Evolutionary conservation across 768 basidiomycete species (phyloP).

Genomic region (Lepiota venenata): DNA sequence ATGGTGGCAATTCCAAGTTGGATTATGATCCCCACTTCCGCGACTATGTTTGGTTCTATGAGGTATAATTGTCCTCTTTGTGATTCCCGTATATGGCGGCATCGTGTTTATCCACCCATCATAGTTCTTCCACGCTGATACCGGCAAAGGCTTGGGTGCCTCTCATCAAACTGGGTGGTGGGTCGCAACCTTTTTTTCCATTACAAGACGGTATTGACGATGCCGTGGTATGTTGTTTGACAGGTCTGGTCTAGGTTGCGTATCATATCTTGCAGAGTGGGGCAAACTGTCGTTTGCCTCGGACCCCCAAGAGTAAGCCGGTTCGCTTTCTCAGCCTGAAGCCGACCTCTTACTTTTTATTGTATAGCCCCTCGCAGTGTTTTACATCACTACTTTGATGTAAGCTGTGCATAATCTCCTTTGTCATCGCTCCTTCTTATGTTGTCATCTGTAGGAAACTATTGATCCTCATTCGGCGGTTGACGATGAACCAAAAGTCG

Average conservation of each 20-base stretch:
- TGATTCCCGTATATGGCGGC: neutral
- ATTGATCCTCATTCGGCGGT: slow-evolving; percentile 71
- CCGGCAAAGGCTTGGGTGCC: slow-evolving; percentile 89
- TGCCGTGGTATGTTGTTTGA: neutral
- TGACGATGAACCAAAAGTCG: slow-evolving; percentile 68
- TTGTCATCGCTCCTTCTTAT: neutral
- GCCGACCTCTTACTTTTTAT: neutral
- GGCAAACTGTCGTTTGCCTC: slow-evolving; percentile 83
- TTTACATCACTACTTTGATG: slow-evolving; percentile 93
- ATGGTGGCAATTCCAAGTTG: slow-evolving; percentile 84
- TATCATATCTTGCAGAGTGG: slow-evolving; percentile 92
- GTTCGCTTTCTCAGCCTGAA: neutral
- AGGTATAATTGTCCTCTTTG: slow-evolving; percentile 43
- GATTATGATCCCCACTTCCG: slow-evolving; percentile 94
- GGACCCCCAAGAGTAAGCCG: slow-evolving; percentile 86
- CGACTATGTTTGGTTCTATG: slow-evolving; percentile 96
- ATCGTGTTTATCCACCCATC: neutral
- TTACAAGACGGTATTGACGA: neutral
- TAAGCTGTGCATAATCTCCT: slow-evolving; percentile 29
- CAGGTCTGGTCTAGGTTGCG: slow-evolving; percentile 82
- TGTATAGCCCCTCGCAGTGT: slow-evolving; percentile 77
- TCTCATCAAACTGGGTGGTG: slow-evolving; percentile 96
- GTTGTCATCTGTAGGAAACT: slow-evolving; percentile 49
- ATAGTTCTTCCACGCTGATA: slow-evolving; percentile 95
- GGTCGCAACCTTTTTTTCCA: neutral